These are phyloP conservation scores for Penicillium sp. DNA, from an alignment of 2,329 filamentous ascomycete species.

Conservation along the genomic window DNA sequence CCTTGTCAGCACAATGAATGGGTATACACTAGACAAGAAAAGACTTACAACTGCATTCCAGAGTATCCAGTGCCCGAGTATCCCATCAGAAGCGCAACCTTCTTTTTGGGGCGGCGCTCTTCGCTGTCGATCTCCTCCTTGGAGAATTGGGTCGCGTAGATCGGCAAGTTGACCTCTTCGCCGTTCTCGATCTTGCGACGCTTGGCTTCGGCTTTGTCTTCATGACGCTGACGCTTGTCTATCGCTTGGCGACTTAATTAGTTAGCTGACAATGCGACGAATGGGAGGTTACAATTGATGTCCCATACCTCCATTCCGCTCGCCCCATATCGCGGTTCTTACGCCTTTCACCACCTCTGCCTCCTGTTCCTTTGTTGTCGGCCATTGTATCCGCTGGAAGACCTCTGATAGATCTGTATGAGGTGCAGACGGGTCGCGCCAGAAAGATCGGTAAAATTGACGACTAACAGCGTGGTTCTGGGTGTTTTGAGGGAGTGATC, in stretches of 20 bases:
- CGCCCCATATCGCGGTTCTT: conserved; percentile 68
- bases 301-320: conserved; percentile 62
- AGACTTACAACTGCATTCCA: conserved; percentile 78
- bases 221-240: conserved; percentile 55
- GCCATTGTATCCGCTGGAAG: conserved; percentile 32
- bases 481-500: background rate
- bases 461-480: background rate
- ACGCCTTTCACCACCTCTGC: conserved; percentile 45
- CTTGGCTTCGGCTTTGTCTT: conserved; percentile 55
- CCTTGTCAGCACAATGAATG: conserved; percentile 1
- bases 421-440: conserved; percentile 4
- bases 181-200: conserved; percentile 54
- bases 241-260: conserved; percentile 51
- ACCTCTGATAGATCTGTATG: conserved; percentile 19
- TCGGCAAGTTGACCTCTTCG: conserved; percentile 43
- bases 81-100: conserved; percentile 92
- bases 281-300: background rate
- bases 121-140: conserved; percentile 87
- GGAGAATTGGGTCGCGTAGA: conserved; percentile 61
- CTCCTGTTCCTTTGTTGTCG: conserved; percentile 35
- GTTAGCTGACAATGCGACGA: conserved; percentile 42
- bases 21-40: background rate
- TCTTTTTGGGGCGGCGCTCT: conserved; percentile 85
- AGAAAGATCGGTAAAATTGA: background rate
- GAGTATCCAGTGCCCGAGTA: conserved; percentile 97